These are phyloP conservation scores for Candida broadrunensis DNA, from an alignment of 805 yeast species.

Conservation along the genomic window DNA sequence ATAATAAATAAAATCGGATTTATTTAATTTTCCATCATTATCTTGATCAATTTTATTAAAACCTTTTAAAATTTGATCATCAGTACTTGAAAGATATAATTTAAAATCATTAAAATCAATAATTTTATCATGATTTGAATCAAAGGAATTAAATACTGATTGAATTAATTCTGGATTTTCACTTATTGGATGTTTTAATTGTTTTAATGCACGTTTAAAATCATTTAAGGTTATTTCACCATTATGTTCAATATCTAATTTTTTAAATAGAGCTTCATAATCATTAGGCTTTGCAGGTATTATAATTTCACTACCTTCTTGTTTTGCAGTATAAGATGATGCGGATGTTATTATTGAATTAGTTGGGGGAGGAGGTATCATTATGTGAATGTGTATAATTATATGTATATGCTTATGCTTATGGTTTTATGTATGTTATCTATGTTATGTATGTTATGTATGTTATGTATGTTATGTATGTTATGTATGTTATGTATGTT, in stretches of 20 bases:
- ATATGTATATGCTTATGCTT: too few species aligned
- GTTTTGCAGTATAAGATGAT: neutral
- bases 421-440: too few species aligned
- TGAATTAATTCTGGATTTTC: slow-evolving; percentile 57
- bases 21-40: slow-evolving; percentile 66
- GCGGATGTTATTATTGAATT: neutral
- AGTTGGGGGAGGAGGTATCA: neutral
- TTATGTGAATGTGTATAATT: too few species aligned
- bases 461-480: too few species aligned
- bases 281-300: slow-evolving; percentile 19
- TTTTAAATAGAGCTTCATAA: slow-evolving; percentile 30
- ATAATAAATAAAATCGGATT: slow-evolving; percentile 66
- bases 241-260: slow-evolving; percentile 34
- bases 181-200: slow-evolving; percentile 61
- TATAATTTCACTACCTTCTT: neutral
- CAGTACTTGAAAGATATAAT: slow-evolving; percentile 62
- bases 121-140: slow-evolving; percentile 51
- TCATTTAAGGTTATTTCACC: slow-evolving; percentile 51
- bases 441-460: too few species aligned
- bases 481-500: too few species aligned
- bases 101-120: slow-evolving; percentile 68
- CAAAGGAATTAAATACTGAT: slow-evolving; percentile 57
- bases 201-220: slow-evolving; percentile 43
- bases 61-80: slow-evolving; percentile 65
- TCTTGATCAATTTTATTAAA: slow-evolving; percentile 68